Evolutionary conservation across 208 protist genomes (phyloP).

Genomic region (Vickermania spadyakhi): DNA sequence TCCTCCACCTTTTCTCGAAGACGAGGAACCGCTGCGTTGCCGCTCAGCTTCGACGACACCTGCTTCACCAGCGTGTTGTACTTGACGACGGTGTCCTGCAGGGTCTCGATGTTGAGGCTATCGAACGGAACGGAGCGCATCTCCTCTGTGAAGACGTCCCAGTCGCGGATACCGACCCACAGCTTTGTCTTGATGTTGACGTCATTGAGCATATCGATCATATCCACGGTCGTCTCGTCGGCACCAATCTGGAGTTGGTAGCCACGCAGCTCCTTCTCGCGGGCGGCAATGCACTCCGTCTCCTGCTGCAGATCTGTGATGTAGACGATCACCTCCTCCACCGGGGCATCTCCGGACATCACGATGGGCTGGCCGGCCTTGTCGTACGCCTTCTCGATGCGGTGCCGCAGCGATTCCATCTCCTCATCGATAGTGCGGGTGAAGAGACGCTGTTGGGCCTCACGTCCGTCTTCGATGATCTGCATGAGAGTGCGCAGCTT

Average conservation of each 20-base stretch:
- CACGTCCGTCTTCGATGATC: constrained; percentile 81
- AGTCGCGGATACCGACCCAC: constrained; percentile 84
- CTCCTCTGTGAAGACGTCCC: constrained; percentile 66
- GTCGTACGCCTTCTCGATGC: constrained; percentile 84
- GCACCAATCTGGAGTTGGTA: constrained; percentile 87
- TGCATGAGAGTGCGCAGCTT: constrained; percentile 88
- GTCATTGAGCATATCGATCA: constrained; percentile 88
- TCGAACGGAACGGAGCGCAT: constrained; percentile 56
- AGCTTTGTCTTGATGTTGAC: constrained; percentile 84
- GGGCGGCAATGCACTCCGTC: constrained; percentile 70
- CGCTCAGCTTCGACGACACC: constrained; percentile 72
- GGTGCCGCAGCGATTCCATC: constrained; percentile 83
- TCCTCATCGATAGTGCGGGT: constrained; percentile 89
- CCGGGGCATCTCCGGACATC: constrained; percentile 64
- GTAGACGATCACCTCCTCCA: constrained; percentile 78
- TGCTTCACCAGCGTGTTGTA: constrained; percentile 87
- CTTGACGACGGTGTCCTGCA: constrained; percentile 82
- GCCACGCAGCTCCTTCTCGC: constrained; percentile 79
- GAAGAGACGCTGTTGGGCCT: constrained; percentile 87
- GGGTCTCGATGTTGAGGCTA: constrained; percentile 45
- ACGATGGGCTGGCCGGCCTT: constrained; percentile 84
- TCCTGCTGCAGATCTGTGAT: constrained; percentile 69
- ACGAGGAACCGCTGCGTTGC: constrained; percentile 72
- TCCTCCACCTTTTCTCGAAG: constrained; percentile 87
- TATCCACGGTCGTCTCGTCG: constrained; percentile 86